Conservation (phyloP, 257 asterid species). For the Buddleja alternifolia region DNA sequence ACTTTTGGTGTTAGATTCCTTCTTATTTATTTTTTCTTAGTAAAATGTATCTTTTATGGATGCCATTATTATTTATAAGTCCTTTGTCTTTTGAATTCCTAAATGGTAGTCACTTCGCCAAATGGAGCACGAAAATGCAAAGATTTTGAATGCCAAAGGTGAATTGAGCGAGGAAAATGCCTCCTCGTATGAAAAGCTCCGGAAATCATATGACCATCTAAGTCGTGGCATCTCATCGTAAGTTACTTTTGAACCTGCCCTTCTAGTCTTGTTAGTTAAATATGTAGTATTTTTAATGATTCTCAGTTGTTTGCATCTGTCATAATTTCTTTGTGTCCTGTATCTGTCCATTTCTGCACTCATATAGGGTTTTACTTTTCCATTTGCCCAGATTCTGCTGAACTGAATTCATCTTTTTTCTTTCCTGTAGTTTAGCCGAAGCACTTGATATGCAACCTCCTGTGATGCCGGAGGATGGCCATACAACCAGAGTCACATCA, state of each 20-base stretch:
- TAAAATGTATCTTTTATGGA: constrained; percentile 17
- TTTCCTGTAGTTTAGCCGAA: constrained; percentile 80
- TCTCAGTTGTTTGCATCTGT: constrained; percentile 11
- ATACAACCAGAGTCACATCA: constrained; percentile 91
- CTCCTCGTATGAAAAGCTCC: constrained; percentile 83
- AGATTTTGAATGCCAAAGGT: constrained; percentile 95
- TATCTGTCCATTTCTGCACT: constrained; percentile 21
- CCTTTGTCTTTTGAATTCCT: constrained; percentile 18
- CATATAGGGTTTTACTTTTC: constrained; percentile 12
- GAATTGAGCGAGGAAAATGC: constrained; percentile 93
- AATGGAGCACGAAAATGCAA: constrained; percentile 96
- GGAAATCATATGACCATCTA: constrained; percentile 87
- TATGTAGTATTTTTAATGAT: constrained; percentile 18
- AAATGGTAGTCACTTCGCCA: constrained; percentile 81
- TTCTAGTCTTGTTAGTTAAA: constrained; percentile 19
- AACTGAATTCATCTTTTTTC: constrained; percentile 4
- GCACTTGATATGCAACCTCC: constrained; percentile 98
- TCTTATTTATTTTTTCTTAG: constrained; percentile 17
- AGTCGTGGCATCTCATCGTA: constrained; percentile 94
- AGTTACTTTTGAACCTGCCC: constrained; percentile 43
- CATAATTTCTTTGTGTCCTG: constrained; percentile 17
- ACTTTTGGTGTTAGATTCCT: constrained; percentile 23
- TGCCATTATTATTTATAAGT: constrained; percentile 13
- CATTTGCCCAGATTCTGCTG: constrained; percentile 21
- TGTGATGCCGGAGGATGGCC: constrained; percentile 98